Conservation (phyloP, 179 eudicot species). For the Corrigiola litoralis region DNA sequence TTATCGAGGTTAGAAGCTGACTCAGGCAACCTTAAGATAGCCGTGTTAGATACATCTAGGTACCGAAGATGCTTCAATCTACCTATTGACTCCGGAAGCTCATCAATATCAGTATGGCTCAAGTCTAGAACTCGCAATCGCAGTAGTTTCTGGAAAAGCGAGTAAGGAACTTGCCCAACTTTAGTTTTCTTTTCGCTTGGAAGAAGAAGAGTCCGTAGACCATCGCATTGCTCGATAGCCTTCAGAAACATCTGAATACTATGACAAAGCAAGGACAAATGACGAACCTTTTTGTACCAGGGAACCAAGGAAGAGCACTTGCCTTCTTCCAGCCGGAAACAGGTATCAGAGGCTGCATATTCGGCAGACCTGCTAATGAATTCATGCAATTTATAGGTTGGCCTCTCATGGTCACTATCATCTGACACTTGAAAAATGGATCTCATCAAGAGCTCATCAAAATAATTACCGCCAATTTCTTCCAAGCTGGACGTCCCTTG, state of each 20-base stretch:
- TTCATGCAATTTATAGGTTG: constrained; percentile 5
- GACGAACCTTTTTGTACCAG: constrained; percentile 16
- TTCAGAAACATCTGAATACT: neutral
- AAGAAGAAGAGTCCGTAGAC: constrained; percentile 27
- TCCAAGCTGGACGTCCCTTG: neutral
- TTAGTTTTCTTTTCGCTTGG: neutral
- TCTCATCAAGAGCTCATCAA: constrained; percentile 20
- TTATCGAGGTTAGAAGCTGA: constrained; percentile 14
- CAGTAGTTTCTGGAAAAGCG: constrained; percentile 20
- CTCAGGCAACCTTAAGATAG: constrained; percentile 22
- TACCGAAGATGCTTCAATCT: constrained; percentile 27
- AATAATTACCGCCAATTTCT: constrained; percentile 13
- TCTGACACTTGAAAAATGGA: constrained; percentile 17
- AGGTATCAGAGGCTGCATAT: constrained; percentile 4
- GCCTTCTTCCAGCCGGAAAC: constrained; percentile 4
- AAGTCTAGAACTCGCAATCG: constrained; percentile 22
- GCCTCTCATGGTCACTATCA: neutral
- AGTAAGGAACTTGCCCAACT: constrained; percentile 8
- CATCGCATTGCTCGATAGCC: constrained; percentile 3
- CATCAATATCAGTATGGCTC: constrained; percentile 15
- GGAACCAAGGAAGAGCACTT: neutral
- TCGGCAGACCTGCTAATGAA: constrained; percentile 14
- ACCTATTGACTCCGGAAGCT: constrained; percentile 22
- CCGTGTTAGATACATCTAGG: constrained; percentile 21
- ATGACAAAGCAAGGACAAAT: constrained; percentile 20